Conservation (phyloP, 2,329 filamentous ascomycete genomes). For the Colletotrichum sp. region DNA sequence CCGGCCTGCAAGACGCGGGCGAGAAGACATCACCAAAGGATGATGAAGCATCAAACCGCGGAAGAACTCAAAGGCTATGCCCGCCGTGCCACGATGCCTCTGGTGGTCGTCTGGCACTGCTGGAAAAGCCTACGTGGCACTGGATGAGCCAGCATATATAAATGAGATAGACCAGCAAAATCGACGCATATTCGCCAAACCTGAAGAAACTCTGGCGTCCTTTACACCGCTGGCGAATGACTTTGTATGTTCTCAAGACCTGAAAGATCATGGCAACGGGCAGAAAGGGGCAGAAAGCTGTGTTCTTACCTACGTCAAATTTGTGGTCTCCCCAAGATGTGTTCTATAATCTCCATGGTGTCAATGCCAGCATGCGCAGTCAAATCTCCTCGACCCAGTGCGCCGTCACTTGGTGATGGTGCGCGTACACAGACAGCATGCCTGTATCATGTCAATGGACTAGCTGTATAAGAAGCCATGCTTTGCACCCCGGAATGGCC, state of each 20-base stretch:
- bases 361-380: neutral
- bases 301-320: neutral
- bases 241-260: neutral
- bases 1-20: neutral
- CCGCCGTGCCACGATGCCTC: neutral
- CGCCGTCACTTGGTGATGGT: neutral
- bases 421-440: neutral
- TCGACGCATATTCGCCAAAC: neutral
- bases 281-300: neutral
- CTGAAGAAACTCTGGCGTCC: neutral
- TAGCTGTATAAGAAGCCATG: neutral
- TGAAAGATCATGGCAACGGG: neutral
- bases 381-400: neutral
- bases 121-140: neutral
- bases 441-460: neutral
- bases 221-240: neutral
- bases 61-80: neutral
- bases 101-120: neutral
- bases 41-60: neutral
- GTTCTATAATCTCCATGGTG: neutral
- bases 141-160: neutral
- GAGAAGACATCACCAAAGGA: neutral
- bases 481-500: accelerated
- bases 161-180: neutral
- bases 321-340: neutral